Conservation (phyloP, 768 basidiomycete species). For the Leccinum truebloodii region DNA sequence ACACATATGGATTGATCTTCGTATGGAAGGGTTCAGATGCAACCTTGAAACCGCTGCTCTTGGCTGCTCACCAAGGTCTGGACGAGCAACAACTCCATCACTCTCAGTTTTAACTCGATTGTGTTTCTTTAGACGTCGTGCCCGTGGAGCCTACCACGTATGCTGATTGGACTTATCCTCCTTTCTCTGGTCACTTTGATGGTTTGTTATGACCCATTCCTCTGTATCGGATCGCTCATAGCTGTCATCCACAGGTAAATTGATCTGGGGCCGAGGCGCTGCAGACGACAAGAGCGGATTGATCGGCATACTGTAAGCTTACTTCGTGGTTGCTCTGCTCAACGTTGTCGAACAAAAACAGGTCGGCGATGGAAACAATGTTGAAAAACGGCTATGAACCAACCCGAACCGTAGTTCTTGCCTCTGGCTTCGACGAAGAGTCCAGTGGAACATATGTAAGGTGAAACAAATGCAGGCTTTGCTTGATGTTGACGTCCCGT, state of each 20-base stretch:
- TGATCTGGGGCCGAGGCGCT: slow-evolving; percentile 52
- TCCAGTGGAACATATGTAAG: slow-evolving; percentile 49
- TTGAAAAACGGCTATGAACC: slow-evolving; percentile 65
- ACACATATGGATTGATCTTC: slow-evolving; percentile 61
- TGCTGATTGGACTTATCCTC: slow-evolving; percentile 58
- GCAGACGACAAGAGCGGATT: slow-evolving; percentile 67
- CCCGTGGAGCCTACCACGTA: slow-evolving; percentile 60
- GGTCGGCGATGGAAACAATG: slow-evolving; percentile 62
- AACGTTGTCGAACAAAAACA: slow-evolving; percentile 18
- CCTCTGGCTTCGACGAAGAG: slow-evolving; percentile 82
- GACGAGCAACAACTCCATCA: not conserved
- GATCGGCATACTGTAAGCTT: slow-evolving; percentile 58
- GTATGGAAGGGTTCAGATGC: slow-evolving; percentile 55
- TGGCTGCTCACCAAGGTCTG: slow-evolving; percentile 56
- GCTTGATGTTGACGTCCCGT: not conserved
- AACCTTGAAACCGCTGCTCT: slow-evolving; percentile 55
- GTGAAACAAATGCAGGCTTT: not conserved
- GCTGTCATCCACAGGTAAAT: slow-evolving; percentile 26
- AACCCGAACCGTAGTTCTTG: slow-evolving; percentile 57
- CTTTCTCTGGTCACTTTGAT: slow-evolving; percentile 64
- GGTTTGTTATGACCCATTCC: slow-evolving; percentile 32
- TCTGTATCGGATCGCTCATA: not conserved
- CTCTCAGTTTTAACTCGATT: not conserved
- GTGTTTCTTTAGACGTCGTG: slow-evolving; percentile 54
- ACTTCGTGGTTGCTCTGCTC: not conserved